Evolutionary conservation across 2,329 filamentous ascomycete species (phyloP).

Genomic region (Leptographium radiaticola): DNA sequence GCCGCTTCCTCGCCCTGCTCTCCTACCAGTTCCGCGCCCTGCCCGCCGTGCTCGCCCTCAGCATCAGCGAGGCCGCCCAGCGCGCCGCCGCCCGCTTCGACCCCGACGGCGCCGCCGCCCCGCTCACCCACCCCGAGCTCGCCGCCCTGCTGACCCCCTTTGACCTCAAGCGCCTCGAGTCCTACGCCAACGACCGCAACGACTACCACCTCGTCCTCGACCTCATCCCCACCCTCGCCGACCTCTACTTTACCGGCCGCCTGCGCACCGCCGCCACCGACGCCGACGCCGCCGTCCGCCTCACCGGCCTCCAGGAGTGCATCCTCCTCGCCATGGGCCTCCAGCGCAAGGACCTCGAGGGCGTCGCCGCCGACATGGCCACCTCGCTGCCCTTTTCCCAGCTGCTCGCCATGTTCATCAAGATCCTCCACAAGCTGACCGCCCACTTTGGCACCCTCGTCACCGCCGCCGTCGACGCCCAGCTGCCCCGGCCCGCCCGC

Average conservation of each 20-base stretch:
- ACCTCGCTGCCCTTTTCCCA: conserved; percentile 54
- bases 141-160: conserved; percentile 75
- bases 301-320: conserved; percentile 73
- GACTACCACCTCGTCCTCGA: conserved; percentile 97
- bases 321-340: conserved; percentile 84
- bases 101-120: conserved; percentile 14
- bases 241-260: conserved; percentile 72
- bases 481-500: conserved; percentile 38
- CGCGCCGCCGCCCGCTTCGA: conserved; percentile 29
- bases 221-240: conserved; percentile 70
- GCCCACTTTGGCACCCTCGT: conserved; percentile 64
- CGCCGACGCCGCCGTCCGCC: conserved; percentile 21
- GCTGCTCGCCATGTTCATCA: conserved; percentile 92
- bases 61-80: conserved; percentile 70
- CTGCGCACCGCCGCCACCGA: conserved; percentile 27
- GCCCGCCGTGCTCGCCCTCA: conserved; percentile 62
- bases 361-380: conserved; percentile 62
- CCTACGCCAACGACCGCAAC: conserved; percentile 91
- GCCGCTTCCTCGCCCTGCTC: conserved; percentile 77
- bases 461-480: conserved; percentile 56
- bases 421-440: conserved; percentile 81
- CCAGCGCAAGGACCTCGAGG: conserved; percentile 78
- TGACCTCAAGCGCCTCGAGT: conserved; percentile 87
- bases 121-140: conserved; percentile 61
- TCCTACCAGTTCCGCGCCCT: conserved; percentile 89